Conservation (phyloP, 2,329 filamentous ascomycete species). For the Pseudogymnoascus sp. region DNA sequence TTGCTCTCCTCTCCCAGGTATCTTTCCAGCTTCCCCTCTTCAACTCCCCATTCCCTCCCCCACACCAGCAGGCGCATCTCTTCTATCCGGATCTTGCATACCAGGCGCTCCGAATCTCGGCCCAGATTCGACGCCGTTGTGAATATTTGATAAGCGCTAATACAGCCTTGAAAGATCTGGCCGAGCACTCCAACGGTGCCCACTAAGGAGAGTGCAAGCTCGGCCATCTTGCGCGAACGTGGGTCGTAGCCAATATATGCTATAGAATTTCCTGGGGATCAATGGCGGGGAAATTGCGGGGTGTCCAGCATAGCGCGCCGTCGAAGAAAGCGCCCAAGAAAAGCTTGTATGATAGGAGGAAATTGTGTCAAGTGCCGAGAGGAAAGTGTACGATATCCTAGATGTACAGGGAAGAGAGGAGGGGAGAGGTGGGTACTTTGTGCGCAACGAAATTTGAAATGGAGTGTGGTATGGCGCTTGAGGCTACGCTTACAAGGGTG, state of each 20-base stretch:
- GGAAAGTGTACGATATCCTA: neutral
- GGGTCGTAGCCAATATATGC: neutral
- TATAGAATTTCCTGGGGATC: neutral
- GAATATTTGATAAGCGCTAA: conserved; percentile 41
- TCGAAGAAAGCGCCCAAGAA: conserved; percentile 4
- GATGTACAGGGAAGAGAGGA: neutral
- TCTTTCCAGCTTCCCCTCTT: conserved; percentile 38
- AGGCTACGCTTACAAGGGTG: conserved; percentile 5
- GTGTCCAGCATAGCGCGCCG: neutral
- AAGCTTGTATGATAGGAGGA: neutral
- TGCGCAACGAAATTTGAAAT: neutral
- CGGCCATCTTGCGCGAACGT: conserved; percentile 27
- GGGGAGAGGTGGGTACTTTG: conserved; percentile 1
- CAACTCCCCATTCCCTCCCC: conserved; percentile 42
- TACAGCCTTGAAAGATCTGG: conserved; percentile 42
- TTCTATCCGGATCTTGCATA: conserved; percentile 44
- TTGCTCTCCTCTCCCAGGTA: conserved; percentile 34
- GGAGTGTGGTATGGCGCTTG: conserved; percentile 6
- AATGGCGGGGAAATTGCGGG: conserved; percentile 8
- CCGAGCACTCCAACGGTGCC: conserved; percentile 39
- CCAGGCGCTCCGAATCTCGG: conserved; percentile 36
- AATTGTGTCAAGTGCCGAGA: neutral
- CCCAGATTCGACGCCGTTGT: conserved; percentile 37
- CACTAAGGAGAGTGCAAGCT: conserved; percentile 36
- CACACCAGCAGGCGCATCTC: conserved; percentile 42